Base-by-base conservation (phyloP, 2,329 filamentous ascomycete genomes). In the Scorias spongiosa region DNA sequence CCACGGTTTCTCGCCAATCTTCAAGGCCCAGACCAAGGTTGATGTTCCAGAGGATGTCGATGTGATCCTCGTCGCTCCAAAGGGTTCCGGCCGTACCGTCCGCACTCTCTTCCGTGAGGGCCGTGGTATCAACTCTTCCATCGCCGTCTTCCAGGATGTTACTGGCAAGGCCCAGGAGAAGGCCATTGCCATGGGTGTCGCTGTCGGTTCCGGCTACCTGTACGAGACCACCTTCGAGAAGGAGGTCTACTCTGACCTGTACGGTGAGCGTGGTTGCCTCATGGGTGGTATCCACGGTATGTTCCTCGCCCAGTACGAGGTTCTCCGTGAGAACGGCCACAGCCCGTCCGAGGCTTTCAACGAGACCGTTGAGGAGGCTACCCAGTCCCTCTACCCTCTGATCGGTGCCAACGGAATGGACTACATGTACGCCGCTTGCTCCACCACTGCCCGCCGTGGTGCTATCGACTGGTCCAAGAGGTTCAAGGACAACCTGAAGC, bases 181-280 rank as follows among this genome's bases (percentile, higher is more conserved):
- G 78, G 91, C 91, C 59, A 72, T 94, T 60, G 91, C 91, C 57
- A 80, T 98, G 59, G 91, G 91, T 74, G 89, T 96, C 53, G 91
- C 89, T 64, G 84, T 98, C 65, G 91, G 89, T 67, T 87, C 82
- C 61, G 91, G 91, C 63, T 98, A 98, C 79, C 84, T 98, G 59
- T 98, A 98, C 80, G 84, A 96, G 83, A 98, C 91, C 65, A 98
- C 91, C 66, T 98, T 98, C 64, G 83, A 98, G 80, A 98, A 98
- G 83, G 91, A 98, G 76, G 91, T 98, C 65, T 94, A 93, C 84
- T 95, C 87, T 51, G 91, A 96, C 72, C 81, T 98, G 57, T 98
- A 98, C 76, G 91, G 91, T 70, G 91, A 98, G 83, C 88, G 91
- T 73, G 91, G 91, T 66, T 98, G 91, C 81, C 76, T 98, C 63